Conservation (phyloP, 371 early-diverging fungal genomes). For the Mortierella sp. region DNA sequence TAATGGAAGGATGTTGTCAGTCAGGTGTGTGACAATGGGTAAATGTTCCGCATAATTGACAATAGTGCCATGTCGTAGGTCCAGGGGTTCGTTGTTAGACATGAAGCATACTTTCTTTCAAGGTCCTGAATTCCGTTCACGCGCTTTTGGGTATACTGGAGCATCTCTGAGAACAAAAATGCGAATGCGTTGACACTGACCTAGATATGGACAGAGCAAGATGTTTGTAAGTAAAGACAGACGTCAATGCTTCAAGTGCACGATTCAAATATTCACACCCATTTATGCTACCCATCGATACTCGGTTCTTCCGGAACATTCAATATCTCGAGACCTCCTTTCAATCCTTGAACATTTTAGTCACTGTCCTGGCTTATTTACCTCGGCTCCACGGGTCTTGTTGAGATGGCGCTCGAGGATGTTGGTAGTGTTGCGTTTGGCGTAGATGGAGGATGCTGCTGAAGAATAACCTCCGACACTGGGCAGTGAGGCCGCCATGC, state of each 20-base stretch:
- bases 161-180: conserved; percentile 95
- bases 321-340: neutral
- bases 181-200: conserved; percentile 89
- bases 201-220: conserved; percentile 56
- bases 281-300: neutral
- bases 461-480: conserved; percentile 57
- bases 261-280: neutral
- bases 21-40: neutral
- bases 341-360: neutral
- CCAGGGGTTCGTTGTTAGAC: neutral
- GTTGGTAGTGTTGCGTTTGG: conserved; percentile 55
- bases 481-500: conserved; percentile 53
- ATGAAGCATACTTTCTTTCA: conserved; percentile 81
- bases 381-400: conserved; percentile 75
- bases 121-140: conserved; percentile 95
- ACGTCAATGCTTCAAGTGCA: neutral
- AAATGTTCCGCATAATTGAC: too few species aligned
- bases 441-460: conserved; percentile 61
- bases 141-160: conserved; percentile 95
- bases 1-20: neutral
- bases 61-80: neutral
- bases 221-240: neutral
- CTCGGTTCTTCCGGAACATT: too few species aligned
- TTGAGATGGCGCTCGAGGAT: conserved; percentile 78
- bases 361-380: conserved; percentile 22